These are phyloP conservation scores for Cryphonectria radicalis DNA, from an alignment of 2,329 filamentous ascomycete species.

Conservation along the genomic window DNA sequence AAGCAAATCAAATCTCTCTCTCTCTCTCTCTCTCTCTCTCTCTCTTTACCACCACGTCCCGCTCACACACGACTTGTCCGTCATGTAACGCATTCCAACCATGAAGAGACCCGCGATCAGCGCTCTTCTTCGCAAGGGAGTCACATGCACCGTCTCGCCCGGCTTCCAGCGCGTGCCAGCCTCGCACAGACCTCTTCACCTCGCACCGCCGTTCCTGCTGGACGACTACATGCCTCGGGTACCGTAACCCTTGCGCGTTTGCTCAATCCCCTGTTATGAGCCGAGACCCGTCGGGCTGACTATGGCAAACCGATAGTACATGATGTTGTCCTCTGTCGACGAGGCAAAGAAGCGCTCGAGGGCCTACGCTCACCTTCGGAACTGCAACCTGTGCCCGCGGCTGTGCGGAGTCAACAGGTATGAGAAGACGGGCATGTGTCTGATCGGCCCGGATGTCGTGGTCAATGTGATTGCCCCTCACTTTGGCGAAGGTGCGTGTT, in stretches of 20 bases:
- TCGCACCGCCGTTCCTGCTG: constrained; percentile 70
- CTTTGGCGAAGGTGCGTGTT: constrained; percentile 70
- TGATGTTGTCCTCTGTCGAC: constrained; percentile 68
- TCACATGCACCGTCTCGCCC: background rate
- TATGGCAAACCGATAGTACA: constrained; percentile 48
- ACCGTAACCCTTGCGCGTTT: background rate
- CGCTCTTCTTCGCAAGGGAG: constrained; percentile 13
- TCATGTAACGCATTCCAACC: background rate
- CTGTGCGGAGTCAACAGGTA: constrained; percentile 81
- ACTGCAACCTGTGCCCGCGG: constrained; percentile 82
- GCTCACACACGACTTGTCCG: background rate
- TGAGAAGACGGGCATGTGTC: constrained; percentile 75
- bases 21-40: background rate
- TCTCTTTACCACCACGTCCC: background rate
- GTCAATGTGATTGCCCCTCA: constrained; percentile 86
- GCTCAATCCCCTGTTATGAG: background rate
- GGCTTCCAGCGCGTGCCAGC: background rate
- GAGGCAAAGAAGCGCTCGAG: constrained; percentile 73
- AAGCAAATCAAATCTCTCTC: background rate
- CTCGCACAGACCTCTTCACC: constrained; percentile 47
- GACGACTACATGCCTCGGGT: constrained; percentile 71
- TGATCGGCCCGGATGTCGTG: constrained; percentile 76
- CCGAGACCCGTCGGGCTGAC: background rate
- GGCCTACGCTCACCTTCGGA: constrained; percentile 74
- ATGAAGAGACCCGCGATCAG: constrained; percentile 16